Evolutionary conservation across 768 basidiomycete genomes (phyloP), one percentile per base, ranked within the genome.

Genomic region (Suillus variegatus): DNA sequence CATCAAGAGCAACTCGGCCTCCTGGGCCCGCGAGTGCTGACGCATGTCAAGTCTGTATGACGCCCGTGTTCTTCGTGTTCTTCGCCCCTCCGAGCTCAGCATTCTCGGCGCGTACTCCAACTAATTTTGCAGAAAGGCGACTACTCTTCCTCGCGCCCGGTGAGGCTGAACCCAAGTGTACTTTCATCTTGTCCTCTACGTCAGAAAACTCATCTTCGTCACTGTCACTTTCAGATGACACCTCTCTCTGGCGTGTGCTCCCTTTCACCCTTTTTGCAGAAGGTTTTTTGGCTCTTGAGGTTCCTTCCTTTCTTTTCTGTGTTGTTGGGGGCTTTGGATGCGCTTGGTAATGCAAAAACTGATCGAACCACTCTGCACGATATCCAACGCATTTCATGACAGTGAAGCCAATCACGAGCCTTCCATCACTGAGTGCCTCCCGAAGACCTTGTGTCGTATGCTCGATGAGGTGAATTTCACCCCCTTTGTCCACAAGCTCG

Each of bases 381-480:
- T 65, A 72, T 51, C 66, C 67, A 38, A 68, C 68, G 25, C 71
- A 71, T 41, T 68, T 64, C 36, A 72, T 63, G 35, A 71, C 65
- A 13, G 66, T 68, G 65, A 72, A 72, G 7, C 66, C 57, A 14
- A 72, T 72, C 7, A 10, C 22, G 2, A 71, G 38, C 7, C 70
- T 65, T 10, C 71, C 71, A 36, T 72, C 71, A 18, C 60, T 14
- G 16, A 72, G 61, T 32, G 66, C 71, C 18, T 63, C 41, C 1
- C 60, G 14, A 16, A 72, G 49, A 25, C 70, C 35, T 4, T 60
- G 66, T 18, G 28, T 14, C 4, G 63, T 64, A 16, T 20, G 56
- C 4, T 51, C 16, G 12, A 72, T 52, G 16, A 69, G 61, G 35
- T 22, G 47, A 16, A 40, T 14, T n/a, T 40, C 41, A 14, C 32